Evolutionary conservation across 2,329 filamentous ascomycete genomes (phyloP).

Genomic region (Fusarium sp.): DNA sequence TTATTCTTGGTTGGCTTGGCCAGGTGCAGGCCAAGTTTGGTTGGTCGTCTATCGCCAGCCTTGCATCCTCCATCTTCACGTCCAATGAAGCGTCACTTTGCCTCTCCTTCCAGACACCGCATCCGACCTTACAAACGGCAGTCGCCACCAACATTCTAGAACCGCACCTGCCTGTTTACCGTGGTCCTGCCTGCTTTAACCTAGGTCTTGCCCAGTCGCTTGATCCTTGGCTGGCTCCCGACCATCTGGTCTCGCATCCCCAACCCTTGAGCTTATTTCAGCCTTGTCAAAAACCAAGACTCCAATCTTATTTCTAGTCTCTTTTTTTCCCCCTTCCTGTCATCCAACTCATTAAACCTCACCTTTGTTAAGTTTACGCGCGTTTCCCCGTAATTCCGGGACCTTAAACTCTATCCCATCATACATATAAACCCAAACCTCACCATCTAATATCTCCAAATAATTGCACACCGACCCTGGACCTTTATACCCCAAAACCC

Average conservation of each 20-base stretch:
- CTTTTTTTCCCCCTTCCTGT: slow-evolving; percentile 6
- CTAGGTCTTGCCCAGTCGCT: slow-evolving; percentile 4
- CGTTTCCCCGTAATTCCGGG: slow-evolving; percentile 1
- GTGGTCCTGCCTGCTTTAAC: slow-evolving; percentile 14
- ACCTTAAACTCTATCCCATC: slow-evolving; percentile 3
- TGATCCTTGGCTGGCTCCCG: slow-evolving; percentile 14
- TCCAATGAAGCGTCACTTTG: slow-evolving; percentile 29
- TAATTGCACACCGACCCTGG: slow-evolving; percentile 14
- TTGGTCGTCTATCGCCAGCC: slow-evolving; percentile 32
- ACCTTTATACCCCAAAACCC: slow-evolving; percentile 1
- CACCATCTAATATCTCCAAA: slow-evolving; percentile 1
- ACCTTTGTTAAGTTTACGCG: slow-evolving; percentile 8
- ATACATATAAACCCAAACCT: slow-evolving; percentile 8
- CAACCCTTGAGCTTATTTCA: slow-evolving; percentile 43
- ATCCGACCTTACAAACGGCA: slow-evolving; percentile 17
- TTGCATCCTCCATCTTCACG: slow-evolving; percentile 29
- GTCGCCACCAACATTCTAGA: slow-evolving; percentile 27
- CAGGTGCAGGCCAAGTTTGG: slow-evolving; percentile 6
- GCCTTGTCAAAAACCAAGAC: slow-evolving; percentile 31
- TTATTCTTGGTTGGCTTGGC: slow-evolving; percentile 20
- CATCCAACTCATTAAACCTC: slow-evolving; percentile 11
- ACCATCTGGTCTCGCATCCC: slow-evolving; percentile 22
- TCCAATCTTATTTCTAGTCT: slow-evolving; percentile 11
- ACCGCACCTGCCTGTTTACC: slow-evolving; percentile 11
- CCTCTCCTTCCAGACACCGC: slow-evolving; percentile 9